These are phyloP conservation scores for Dactylellina haptotyla DNA, from an alignment of 2,329 filamentous ascomycete species.

Conservation along the genomic window DNA sequence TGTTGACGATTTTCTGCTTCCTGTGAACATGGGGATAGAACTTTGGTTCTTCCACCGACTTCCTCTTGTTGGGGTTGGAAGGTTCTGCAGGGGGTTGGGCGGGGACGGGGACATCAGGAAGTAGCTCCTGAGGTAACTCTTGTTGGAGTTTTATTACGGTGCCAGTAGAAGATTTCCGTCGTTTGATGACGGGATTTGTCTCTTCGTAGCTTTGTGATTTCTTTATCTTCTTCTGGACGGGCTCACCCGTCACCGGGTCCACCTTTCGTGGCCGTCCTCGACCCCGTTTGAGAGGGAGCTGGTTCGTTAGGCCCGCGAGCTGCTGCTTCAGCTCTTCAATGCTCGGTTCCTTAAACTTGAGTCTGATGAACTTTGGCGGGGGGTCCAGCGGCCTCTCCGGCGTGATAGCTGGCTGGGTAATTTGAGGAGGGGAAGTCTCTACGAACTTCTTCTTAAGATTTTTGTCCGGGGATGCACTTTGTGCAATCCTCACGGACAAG, in stretches of 20 bases:
- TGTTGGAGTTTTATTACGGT: constrained; percentile 8
- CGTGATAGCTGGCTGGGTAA: background rate
- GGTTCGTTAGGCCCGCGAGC: no score
- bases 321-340: constrained; percentile 8
- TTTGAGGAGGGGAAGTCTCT: background rate
- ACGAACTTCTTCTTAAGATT: constrained; percentile 3
- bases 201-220: background rate
- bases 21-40: constrained; percentile 35
- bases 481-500: constrained; percentile 3
- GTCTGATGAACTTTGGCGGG: constrained; percentile 35
- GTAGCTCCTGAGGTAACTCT: background rate
- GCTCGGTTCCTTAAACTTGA: constrained; percentile 27
- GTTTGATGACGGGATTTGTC: constrained; percentile 17
- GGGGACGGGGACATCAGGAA: constrained; percentile 1
- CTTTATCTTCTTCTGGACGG: constrained; percentile 4
- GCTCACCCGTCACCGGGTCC: constrained; percentile 35
- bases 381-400: background rate
- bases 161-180: constrained; percentile 19
- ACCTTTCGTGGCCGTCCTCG: constrained; percentile 39
- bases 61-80: constrained; percentile 22
- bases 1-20: constrained; percentile 43
- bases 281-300: constrained; percentile 23
- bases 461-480: constrained; percentile 21
- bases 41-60: constrained; percentile 29
- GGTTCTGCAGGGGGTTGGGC: background rate